Evolutionary conservation across 345 rosid genomes (phyloP).

Genomic region (Eucalyptus grandis): DNA sequence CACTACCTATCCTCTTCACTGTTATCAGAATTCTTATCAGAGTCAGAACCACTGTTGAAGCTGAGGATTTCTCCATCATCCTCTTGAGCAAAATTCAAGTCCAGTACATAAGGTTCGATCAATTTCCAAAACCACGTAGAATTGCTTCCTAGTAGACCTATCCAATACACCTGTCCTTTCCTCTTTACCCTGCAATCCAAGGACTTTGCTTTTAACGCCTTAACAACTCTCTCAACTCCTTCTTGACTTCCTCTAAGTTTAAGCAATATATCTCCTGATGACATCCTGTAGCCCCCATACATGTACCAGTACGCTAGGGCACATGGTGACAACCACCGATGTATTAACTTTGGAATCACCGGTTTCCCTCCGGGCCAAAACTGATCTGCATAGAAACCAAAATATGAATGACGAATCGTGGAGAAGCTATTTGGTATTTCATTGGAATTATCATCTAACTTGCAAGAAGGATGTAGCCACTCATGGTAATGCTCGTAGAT

Average conservation of each 20-base stretch:
- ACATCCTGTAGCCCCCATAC: slow-evolving; percentile 59
- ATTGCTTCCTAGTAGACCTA: slow-evolving; percentile 61
- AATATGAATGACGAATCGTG: slow-evolving; percentile 44
- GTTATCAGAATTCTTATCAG: slow-evolving; percentile 8
- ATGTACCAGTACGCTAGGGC: slow-evolving; percentile 84
- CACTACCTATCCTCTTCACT: slow-evolving; percentile 1
- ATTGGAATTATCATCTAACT: slow-evolving; percentile 4
- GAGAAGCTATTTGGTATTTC: slow-evolving; percentile 32
- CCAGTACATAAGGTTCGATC: slow-evolving; percentile 51
- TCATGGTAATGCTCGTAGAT: slow-evolving; percentile 53
- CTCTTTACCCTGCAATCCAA: slow-evolving; percentile 65
- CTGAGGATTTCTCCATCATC: slow-evolving; percentile 21
- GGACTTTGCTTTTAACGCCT: slow-evolving; percentile 43
- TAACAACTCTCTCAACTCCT: slow-evolving; percentile 46
- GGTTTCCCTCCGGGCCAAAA: slow-evolving; percentile 56
- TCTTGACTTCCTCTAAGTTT: slow-evolving; percentile 55
- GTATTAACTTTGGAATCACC: slow-evolving; percentile 71
- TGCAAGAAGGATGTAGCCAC: slow-evolving; percentile 61
- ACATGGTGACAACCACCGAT: slow-evolving; percentile 71
- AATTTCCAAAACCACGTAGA: slow-evolving; percentile 57
- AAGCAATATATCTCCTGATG: slow-evolving; percentile 49
- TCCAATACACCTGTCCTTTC: slow-evolving; percentile 66
- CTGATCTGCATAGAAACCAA: slow-evolving; percentile 65
- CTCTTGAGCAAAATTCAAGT: slow-evolving; percentile 23
- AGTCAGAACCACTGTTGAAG: slow-evolving; percentile 22